Evolutionary conservation across 805 yeast species (phyloP), one percentile per base, ranked within the genome.

Genomic region (Saccharomycopsis babjevae): DNA sequence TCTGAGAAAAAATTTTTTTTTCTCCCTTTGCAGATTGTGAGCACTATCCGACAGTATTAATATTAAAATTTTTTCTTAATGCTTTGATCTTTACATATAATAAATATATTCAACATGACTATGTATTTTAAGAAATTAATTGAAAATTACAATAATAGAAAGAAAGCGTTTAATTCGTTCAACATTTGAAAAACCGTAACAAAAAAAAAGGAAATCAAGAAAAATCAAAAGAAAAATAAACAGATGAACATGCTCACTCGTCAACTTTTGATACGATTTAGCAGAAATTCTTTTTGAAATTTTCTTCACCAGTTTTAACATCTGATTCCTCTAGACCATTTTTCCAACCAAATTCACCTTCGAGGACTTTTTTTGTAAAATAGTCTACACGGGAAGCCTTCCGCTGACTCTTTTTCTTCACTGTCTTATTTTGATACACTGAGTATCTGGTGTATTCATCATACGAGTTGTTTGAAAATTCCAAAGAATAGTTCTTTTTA

Each of bases 391-490:
- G 65, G 3, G 71, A 67, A 7, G 70, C 64, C 65, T 73, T 77
- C 22, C 73, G 76, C 8, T 67, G 71, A n/a, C 62, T 68, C 10
- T 46, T 42, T 18, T 57, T 57, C 46, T 57, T 38, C 57, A 67
- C 67, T 5, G 60, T 39, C 11, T 75, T 72, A 59, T 71, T 50
- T 20, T 36, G 34, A 32, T 46, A 59, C 15, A 82, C 75, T 0
- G 84, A 74, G 63, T 77, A 79, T 57, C 96, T 78, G 1, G 89
- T 80, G 67, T 88, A 90, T 65, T 85, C 86, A 74, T 94, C 99
- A 65, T 80, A 83, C 0, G 96, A 83, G 5, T 80, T 84, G 4
- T 86, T 79, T 69, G 89, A 96, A 70, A 93, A 91, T 69, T 88
- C 84, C 68, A 94, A 74, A 65, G 88, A 79, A 72, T 89, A 94